These are phyloP conservation scores for Fonsecaea pedrosoi DNA, from an alignment of 2,329 filamentous ascomycete genomes.

Conservation along the genomic window DNA sequence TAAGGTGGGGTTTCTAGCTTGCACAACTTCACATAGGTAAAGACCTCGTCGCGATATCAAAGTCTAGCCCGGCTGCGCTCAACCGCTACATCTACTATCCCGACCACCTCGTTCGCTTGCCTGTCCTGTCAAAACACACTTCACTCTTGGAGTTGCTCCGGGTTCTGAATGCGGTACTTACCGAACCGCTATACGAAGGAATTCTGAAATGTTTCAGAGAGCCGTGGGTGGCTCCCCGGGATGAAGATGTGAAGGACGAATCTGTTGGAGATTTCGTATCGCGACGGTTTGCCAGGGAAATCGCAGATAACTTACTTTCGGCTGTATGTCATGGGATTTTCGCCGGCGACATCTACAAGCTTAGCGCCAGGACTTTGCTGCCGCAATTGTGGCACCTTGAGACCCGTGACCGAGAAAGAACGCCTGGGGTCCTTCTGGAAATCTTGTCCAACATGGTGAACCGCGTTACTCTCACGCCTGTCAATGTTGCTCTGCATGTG, in stretches of 20 bases:
- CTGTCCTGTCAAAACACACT: constrained; percentile 48
- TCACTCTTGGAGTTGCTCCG: constrained; percentile 43
- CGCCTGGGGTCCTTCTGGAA: constrained; percentile 18
- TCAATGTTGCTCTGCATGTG: neutral
- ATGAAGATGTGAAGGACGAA: constrained; percentile 63
- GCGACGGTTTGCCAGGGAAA: constrained; percentile 59
- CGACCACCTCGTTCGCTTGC: constrained; percentile 74
- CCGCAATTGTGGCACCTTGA: constrained; percentile 60
- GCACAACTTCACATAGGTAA: constrained; percentile 62
- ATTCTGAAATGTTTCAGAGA: constrained; percentile 46
- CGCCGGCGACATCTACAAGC: constrained; percentile 81
- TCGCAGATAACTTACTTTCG: constrained; percentile 76
- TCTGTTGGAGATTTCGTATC: constrained; percentile 73
- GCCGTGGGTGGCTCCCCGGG: constrained; percentile 36
- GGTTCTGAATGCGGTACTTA: constrained; percentile 48
- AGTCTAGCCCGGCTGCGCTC: constrained; percentile 58
- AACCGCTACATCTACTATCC: constrained; percentile 89
- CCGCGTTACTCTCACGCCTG: neutral
- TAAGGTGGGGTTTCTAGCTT: constrained; percentile 54
- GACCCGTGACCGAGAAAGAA: constrained; percentile 27
- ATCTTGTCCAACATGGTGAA: constrained; percentile 16
- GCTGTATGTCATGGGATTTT: constrained; percentile 86
- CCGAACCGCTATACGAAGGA: constrained; percentile 64
- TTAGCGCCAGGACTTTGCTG: constrained; percentile 74
- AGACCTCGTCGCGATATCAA: constrained; percentile 63